phyloP scores from a whole-genome alignment of 306 rosid genomes.

The Cicer yamashitae region DNA sequence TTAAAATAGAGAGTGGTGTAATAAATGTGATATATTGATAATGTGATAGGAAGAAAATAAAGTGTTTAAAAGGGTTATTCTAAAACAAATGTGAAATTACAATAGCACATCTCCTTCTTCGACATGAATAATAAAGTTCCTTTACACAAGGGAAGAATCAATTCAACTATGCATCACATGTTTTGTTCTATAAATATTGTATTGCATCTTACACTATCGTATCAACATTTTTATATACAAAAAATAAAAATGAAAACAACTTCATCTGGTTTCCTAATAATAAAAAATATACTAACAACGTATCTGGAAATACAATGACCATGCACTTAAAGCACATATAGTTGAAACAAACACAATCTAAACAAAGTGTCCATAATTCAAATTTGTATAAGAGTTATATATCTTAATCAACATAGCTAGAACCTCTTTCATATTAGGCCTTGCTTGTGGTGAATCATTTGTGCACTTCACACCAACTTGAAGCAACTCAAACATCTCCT shows the following conservation, averaged over 20 bases:
- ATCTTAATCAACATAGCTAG: constrained; percentile 65
- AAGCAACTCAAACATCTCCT: constrained; percentile 79
- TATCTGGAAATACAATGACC: not conserved
- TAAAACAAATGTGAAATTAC: not conserved
- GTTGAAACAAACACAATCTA: not conserved
- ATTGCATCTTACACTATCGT: constrained; percentile 38
- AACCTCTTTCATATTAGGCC: constrained; percentile 97
- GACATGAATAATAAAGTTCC: constrained; percentile 49
- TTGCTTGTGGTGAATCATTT: constrained; percentile 68
- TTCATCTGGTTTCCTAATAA: constrained; percentile 7
- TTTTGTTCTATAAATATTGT: constrained; percentile 38
- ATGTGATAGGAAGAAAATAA: too few species aligned
- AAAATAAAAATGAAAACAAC: not conserved
- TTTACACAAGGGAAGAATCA: constrained; percentile 52
- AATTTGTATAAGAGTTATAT: constrained; percentile 45
- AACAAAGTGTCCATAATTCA: constrained; percentile 46
- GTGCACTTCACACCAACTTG: constrained; percentile 82
- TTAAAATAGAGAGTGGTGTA: too few species aligned
- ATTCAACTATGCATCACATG: constrained; percentile 24
- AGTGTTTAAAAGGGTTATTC: not conserved
- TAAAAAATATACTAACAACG: constrained; percentile 2
- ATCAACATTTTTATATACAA: constrained; percentile 17
- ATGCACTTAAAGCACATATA: not conserved
- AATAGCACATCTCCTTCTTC: constrained; percentile 30
- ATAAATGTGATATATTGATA: too few species aligned